Evolutionary conservation across 2,329 filamentous ascomycete species (phyloP), one percentile per base, ranked within the genome.

Genomic region (Passalora sequoiae): DNA sequence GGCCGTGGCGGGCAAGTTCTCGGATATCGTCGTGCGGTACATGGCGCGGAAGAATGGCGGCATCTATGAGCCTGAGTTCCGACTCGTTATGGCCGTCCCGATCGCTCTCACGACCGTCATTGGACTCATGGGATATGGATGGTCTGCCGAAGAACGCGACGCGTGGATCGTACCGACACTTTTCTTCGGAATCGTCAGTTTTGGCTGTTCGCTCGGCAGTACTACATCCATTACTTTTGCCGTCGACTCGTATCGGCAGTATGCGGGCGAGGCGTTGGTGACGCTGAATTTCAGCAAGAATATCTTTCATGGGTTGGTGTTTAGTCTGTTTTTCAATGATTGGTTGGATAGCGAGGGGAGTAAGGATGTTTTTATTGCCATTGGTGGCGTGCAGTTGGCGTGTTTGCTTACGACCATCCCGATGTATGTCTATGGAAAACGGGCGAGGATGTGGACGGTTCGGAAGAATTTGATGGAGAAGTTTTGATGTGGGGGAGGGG

Each of bases 221-320:
- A 96, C 91, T 0, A 97, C 89, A 0, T 76, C 87, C 15, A 95
- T 97, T 59, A 96, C 91, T 0, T 97, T 95, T 58, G 89, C 85
- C 42, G 88, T 97, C 6, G 91, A 97, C 67, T 89, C 83, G 53
- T 96, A 97, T 66, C 77, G 89, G 8, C 84, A 94, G 59, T 96
- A 95, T 65, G 91, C 91, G 0, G 89, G 89, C 15, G 91, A 97
- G 66, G 89, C 91, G 2, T 74, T 97, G 24, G 92, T 97, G 10
- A 96, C 91, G 15, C 72, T 97, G 54, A 97, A 96, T 60, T 92
- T 96, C 60, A 82, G 80, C 68, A 97, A 97, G 73, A 97, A 96
- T 61, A 77, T 96, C 43, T 78, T 96, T 19, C 91, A 97, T 58
- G 91, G 91, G 0, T 72, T 97, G 40, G 76, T 95, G 0, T 97